A percentile compares a stretch with the other conserved stretches of the same genome.
Evolutionary conservation across 805 yeast species (phyloP).

Genomic region (Metschnikowia gelsemii): DNA sequence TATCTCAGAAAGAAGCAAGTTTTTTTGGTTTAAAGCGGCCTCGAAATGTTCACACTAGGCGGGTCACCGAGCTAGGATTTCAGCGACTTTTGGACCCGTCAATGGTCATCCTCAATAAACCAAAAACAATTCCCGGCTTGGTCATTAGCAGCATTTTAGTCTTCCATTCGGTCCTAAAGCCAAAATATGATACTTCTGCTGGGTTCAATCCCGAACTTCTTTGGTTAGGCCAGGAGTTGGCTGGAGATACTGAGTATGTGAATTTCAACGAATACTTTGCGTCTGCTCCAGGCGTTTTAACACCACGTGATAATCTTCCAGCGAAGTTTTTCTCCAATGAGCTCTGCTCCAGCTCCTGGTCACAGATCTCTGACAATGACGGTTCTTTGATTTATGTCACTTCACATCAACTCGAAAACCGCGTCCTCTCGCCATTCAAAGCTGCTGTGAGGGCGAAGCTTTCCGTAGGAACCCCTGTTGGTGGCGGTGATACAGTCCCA

Average conservation of each 20-base stretch:
- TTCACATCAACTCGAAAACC: slow-evolving; percentile 36
- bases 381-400: slow-evolving; percentile 30
- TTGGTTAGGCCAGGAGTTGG: slow-evolving; percentile 37
- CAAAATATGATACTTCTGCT: slow-evolving; percentile 21
- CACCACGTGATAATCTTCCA: slow-evolving; percentile 29
- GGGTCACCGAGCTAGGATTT: slow-evolving; percentile 26
- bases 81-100: slow-evolving; percentile 29
- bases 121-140: slow-evolving; percentile 28
- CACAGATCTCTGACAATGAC: slow-evolving; percentile 30
- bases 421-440: slow-evolving; percentile 21
- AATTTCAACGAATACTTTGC: slow-evolving; percentile 29
- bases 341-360: slow-evolving; percentile 40
- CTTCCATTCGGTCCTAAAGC: slow-evolving; percentile 21
- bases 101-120: slow-evolving; percentile 30
- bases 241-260: slow-evolving; percentile 24
- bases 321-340: slow-evolving; percentile 26
- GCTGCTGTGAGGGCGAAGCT: slow-evolving; percentile 20
- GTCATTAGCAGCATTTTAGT: slow-evolving; percentile 28
- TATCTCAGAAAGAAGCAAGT: slow-evolving; percentile 18
- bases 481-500: slow-evolving; percentile 2
- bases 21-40: slow-evolving; percentile 20
- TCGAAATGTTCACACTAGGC: slow-evolving; percentile 6
- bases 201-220: slow-evolving; percentile 25
- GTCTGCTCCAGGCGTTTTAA: slow-evolving; percentile 31
- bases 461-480: slow-evolving; percentile 6